Percentiles rank a stretch among this genome's conserved stretches.
phyloP scores from a whole-genome alignment of 2,329 filamentous ascomycete genomes.

The Colletotrichum australisinense region DNA sequence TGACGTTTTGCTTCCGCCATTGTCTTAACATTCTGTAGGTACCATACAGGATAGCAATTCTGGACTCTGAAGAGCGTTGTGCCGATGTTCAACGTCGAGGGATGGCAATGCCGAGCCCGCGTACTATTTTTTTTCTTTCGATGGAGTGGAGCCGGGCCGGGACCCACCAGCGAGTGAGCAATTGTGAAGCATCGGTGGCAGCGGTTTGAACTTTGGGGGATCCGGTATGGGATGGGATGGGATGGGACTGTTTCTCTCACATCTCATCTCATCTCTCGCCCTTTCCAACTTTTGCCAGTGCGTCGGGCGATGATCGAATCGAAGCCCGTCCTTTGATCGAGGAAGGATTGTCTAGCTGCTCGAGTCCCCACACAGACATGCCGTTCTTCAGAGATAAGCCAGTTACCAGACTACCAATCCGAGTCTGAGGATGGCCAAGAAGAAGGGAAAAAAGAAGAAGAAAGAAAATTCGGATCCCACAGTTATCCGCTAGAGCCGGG shows the following conservation, averaged over 20 bases:
- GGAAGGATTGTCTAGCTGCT: neutral
- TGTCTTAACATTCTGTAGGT: neutral
- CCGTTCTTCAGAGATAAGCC: slow-evolving; percentile 12
- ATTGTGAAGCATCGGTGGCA: slow-evolving; percentile 25
- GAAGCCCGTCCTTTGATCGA: slow-evolving; percentile 11
- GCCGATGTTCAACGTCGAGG: neutral
- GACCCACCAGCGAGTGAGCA: slow-evolving; percentile 32
- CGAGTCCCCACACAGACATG: neutral
- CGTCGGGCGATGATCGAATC: slow-evolving; percentile 4
- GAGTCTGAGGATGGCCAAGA: neutral
- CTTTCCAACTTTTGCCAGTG: slow-evolving; percentile 1
- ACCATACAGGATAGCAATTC: no score
- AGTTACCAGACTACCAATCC: neutral
- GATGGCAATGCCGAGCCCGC: slow-evolving; percentile 27
- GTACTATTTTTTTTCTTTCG: neutral
- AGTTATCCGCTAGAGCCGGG: slow-evolving; percentile 8
- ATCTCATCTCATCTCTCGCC: slow-evolving; percentile 31
- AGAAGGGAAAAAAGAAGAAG: neutral
- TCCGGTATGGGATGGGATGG: neutral
- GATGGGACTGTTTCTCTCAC: slow-evolving; percentile 26
- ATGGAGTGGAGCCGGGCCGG: slow-evolving; percentile 17
- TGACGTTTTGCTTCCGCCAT: neutral
- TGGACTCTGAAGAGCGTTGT: neutral
- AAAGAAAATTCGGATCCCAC: slow-evolving; percentile 2
- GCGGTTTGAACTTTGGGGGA: neutral